These are phyloP conservation scores for Aspergillus piperis DNA, from an alignment of 2,329 filamentous ascomycete genomes.

Conservation along the genomic window DNA sequence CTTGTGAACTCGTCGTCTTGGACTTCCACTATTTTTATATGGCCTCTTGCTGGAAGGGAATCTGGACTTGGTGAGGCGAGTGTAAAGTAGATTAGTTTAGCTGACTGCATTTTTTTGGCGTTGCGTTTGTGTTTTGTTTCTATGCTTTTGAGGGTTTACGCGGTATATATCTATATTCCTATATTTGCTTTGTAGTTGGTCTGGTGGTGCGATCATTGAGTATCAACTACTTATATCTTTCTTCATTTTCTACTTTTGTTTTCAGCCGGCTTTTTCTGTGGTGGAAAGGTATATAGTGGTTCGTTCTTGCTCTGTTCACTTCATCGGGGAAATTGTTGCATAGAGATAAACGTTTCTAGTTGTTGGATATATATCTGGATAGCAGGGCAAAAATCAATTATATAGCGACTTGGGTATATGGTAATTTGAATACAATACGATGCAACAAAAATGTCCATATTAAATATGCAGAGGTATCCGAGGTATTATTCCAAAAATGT, in stretches of 20 bases:
- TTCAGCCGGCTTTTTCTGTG: background rate
- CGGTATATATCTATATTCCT: too few relatives aligned
- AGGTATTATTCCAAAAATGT: background rate
- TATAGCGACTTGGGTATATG: background rate
- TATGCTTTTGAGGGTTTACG: too few relatives aligned
- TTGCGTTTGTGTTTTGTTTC: too few relatives aligned
- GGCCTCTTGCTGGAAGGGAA: too few relatives aligned
- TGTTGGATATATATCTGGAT: background rate
- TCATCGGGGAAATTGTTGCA: constrained; percentile 4
- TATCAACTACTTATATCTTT: too few relatives aligned
- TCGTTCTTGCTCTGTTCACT: background rate
- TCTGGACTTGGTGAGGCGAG: too few relatives aligned
- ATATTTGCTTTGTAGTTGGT: too few relatives aligned
- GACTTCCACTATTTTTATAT: too few relatives aligned
- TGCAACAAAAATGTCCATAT: background rate
- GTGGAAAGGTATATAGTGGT: background rate
- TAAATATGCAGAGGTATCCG: background rate
- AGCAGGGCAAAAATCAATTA: background rate
- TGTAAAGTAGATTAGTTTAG: too few relatives aligned
- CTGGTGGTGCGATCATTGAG: too few relatives aligned
- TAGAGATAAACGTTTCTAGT: background rate
- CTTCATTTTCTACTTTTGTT: too few relatives aligned
- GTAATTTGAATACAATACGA: background rate
- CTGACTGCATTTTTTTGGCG: too few relatives aligned
- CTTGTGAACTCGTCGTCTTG: background rate